phyloP scores from a whole-genome alignment of 208 protist genomes.

The Leishmania braziliensis region DNA sequence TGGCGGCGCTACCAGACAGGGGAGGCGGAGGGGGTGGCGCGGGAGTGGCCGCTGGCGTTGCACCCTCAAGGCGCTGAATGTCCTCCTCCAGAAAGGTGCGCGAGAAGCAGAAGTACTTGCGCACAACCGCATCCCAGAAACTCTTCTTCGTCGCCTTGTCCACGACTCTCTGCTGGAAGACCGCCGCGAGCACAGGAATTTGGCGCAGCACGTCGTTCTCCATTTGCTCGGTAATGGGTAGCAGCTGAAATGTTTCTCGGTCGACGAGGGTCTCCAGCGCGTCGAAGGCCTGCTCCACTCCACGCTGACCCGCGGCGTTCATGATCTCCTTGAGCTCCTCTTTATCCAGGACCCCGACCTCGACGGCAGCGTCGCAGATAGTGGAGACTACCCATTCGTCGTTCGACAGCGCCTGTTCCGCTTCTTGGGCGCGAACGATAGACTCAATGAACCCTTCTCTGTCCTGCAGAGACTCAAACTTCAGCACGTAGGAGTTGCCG shows the following conservation, averaged over 20 bases:
- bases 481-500: slow-evolving; percentile 35
- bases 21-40: background rate
- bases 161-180: slow-evolving; percentile 63
- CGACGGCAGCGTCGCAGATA: slow-evolving; percentile 72
- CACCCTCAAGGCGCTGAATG: slow-evolving; percentile 42
- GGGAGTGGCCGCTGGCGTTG: slow-evolving; percentile 2
- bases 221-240: slow-evolving; percentile 80
- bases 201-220: slow-evolving; percentile 83
- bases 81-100: slow-evolving; percentile 84
- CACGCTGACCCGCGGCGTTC: slow-evolving; percentile 58
- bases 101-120: slow-evolving; percentile 87
- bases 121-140: slow-evolving; percentile 86
- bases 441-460: slow-evolving; percentile 54
- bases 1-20: background rate
- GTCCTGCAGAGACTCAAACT: slow-evolving; percentile 41
- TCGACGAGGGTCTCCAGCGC: slow-evolving; percentile 82
- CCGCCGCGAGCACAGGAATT: slow-evolving; percentile 70
- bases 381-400: slow-evolving; percentile 59
- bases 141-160: slow-evolving; percentile 53
- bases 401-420: slow-evolving; percentile 27
- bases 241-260: slow-evolving; percentile 59
- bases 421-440: slow-evolving; percentile 36
- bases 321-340: slow-evolving; percentile 48
- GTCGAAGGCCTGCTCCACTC: slow-evolving; percentile 72
- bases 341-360: slow-evolving; percentile 61